Evolutionary conservation across 1,284 basidiomycete species (phyloP), one percentile per base, ranked within the genome.

Genomic region (Naganishia liquefaciens): DNA sequence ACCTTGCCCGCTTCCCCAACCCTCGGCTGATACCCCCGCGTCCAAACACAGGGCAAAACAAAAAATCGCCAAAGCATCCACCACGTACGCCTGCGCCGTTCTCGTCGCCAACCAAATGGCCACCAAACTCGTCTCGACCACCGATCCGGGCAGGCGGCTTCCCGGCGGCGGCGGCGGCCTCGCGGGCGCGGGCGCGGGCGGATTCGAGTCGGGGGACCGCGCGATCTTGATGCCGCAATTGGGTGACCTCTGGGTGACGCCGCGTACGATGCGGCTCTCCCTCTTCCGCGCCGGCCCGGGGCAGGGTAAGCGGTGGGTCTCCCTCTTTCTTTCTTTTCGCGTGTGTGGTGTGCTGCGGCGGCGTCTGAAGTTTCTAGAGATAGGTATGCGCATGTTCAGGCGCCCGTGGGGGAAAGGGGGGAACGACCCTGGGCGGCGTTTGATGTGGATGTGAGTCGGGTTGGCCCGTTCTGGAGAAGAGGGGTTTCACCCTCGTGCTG

Each of bases 211-310:
- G 10, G 33, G 33, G 6, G 33, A 37, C 9, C 33, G 33, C 7
- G 77, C 78, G 1, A 72, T 79, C 1, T 70, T 80, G 9, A 77
- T 77, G 74, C 77, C 78, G 43, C 76, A 78, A 25, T 5, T 64
- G 75, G 75, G 76, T 15, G 77, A 78, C 37, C 49, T 69, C 6
- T 79, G 78, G 78, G 73, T 73, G 25, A 76, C 74, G 3, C 70
- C 73, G 44, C 73, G 76, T 15, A 76, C 77, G 0, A 55, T 77
- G 0, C 67, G 75, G 9, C 42, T 79, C 2, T 69, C 72, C 2
- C 64, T 79, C n/a, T 79, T 79, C 55, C 67, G 75, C 15, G 75
- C 75, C 3, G 68, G 65, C 17, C 42, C 54, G 2, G 72, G 73
- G 1, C 73, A 76, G 52, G 76, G 76, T 7, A 46, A 72, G 39